Conservation (phyloP, 495 filamentous ascomycete genomes). For the Penicillium maclennaniae region DNA sequence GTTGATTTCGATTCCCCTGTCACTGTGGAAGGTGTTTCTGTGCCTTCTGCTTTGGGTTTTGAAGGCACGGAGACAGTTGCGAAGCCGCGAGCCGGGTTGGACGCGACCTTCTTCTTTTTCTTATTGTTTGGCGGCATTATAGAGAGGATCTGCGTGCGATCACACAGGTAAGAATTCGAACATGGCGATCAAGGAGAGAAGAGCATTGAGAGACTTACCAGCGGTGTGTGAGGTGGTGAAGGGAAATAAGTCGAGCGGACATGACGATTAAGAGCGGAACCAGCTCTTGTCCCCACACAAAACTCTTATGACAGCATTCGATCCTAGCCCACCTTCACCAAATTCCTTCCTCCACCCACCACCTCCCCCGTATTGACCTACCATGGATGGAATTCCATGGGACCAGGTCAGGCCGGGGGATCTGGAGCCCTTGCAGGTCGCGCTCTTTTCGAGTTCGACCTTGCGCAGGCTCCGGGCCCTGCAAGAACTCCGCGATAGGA, state of each 20-base stretch:
- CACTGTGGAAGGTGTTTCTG: slow-evolving; percentile 28
- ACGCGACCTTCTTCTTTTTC: slow-evolving; percentile 80
- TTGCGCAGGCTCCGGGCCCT: slow-evolving; percentile 45
- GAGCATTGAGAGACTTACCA: slow-evolving; percentile 5
- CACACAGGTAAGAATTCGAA: background rate
- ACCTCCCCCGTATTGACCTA: slow-evolving; percentile 32
- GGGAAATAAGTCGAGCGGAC: slow-evolving; percentile 13
- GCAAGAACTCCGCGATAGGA: slow-evolving; percentile 47
- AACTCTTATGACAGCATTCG: slow-evolving; percentile 49
- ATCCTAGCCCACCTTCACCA: slow-evolving; percentile 27
- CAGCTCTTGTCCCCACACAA: slow-evolving; percentile 28
- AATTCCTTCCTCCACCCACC: slow-evolving; percentile 11
- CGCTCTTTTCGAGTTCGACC: slow-evolving; percentile 48
- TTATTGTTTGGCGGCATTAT: slow-evolving; percentile 72
- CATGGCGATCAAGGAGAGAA: background rate
- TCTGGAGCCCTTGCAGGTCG: slow-evolving; percentile 42
- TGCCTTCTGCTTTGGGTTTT: slow-evolving; percentile 50
- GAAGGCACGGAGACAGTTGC: slow-evolving; percentile 87
- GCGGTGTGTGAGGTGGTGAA: slow-evolving; percentile 4
- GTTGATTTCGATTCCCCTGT: slow-evolving; percentile 36
- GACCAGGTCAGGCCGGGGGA: slow-evolving; percentile 47
- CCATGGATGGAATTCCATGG: slow-evolving; percentile 49
- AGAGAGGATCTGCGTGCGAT: slow-evolving; percentile 12
- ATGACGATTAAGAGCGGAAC: slow-evolving; percentile 19
- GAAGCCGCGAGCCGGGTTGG: slow-evolving; percentile 86